phyloP scores from a whole-genome alignment of 805 yeast genomes.

The Ogataea trehaloabstinens region DNA sequence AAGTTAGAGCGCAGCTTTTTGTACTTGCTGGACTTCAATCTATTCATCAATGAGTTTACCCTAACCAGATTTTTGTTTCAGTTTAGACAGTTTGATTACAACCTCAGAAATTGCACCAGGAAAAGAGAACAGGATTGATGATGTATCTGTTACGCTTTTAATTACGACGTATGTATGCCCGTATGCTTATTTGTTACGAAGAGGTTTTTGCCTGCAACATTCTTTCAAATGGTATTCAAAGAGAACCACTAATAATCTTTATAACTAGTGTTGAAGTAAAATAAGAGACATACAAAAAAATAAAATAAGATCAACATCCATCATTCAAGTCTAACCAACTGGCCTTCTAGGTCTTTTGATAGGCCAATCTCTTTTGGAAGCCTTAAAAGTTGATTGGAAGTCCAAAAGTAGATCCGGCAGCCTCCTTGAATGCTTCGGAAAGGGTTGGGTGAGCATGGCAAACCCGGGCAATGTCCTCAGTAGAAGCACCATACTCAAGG shows the following conservation, averaged over 20 bases:
- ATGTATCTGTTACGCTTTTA: background rate
- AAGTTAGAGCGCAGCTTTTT: conserved; percentile 39
- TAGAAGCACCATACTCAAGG: conserved; percentile 96
- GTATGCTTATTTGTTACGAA: background rate
- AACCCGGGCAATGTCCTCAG: conserved; percentile 95
- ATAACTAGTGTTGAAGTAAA: background rate
- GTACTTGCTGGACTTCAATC: conserved; percentile 40
- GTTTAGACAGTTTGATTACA: conserved; percentile 23
- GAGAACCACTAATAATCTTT: background rate
- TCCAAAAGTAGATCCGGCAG: conserved; percentile 87
- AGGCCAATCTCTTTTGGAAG: background rate
- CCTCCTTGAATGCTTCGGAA: conserved; percentile 97
- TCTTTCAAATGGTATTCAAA: too few species aligned
- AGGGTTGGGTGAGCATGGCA: conserved; percentile 99
- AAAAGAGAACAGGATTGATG: background rate
- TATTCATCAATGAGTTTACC: conserved; percentile 36
- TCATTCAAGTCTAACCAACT: background rate
- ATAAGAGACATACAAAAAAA: conserved; percentile 1
- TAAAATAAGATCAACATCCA: background rate
- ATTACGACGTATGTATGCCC: background rate
- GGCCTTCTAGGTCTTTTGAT: background rate
- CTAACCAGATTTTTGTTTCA: conserved; percentile 35
- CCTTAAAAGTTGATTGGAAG: conserved; percentile 86
- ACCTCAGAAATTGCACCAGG: conserved; percentile 7
- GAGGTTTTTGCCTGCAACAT: too few species aligned